Percentiles rank a stretch among this genome's conserved stretches.
phyloP scores from a whole-genome alignment of 2,329 filamentous ascomycete species.

The Aspergillus clavatus region DNA sequence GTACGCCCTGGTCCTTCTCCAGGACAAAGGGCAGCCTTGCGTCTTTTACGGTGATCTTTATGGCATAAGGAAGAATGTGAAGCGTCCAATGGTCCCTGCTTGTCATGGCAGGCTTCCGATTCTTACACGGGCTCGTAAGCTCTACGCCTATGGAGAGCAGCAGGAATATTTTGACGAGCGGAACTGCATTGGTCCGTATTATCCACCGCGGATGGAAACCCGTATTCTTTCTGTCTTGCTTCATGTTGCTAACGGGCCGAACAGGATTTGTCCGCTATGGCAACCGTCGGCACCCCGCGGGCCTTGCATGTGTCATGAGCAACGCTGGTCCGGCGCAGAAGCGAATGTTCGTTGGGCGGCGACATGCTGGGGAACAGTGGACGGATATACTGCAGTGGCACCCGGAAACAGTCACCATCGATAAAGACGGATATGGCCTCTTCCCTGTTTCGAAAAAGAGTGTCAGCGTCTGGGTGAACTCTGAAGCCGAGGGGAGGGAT shows the following conservation, averaged over 20 bases:
- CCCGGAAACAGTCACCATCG: conserved; percentile 54
- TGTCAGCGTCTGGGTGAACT: conserved; percentile 59
- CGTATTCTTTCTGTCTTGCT: background rate
- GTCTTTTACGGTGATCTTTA: conserved; percentile 69
- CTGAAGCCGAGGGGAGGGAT: conserved; percentile 49
- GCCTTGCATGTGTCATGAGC: conserved; percentile 55
- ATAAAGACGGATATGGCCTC: conserved; percentile 53
- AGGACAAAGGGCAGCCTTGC: conserved; percentile 58
- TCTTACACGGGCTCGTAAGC: conserved; percentile 57
- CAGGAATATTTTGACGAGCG: conserved; percentile 58
- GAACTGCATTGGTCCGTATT: conserved; percentile 52
- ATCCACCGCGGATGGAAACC: background rate
- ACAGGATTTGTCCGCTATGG: conserved; percentile 50
- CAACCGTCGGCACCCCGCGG: conserved; percentile 45
- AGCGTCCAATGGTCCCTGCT: conserved; percentile 49
- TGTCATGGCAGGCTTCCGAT: conserved; percentile 53
- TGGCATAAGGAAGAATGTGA: conserved; percentile 50
- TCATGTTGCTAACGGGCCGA: background rate
- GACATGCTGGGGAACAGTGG: conserved; percentile 58
- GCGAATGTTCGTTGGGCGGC: conserved; percentile 58
- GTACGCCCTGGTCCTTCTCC: conserved; percentile 66
- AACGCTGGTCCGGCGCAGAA: conserved; percentile 48
- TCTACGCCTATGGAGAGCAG: conserved; percentile 64
- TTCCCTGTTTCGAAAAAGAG: conserved; percentile 54
- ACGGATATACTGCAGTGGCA: conserved; percentile 57